Evolutionary conservation across 805 yeast species (phyloP), one percentile per base, ranked within the genome.

Genomic region (Candida ortonii): DNA sequence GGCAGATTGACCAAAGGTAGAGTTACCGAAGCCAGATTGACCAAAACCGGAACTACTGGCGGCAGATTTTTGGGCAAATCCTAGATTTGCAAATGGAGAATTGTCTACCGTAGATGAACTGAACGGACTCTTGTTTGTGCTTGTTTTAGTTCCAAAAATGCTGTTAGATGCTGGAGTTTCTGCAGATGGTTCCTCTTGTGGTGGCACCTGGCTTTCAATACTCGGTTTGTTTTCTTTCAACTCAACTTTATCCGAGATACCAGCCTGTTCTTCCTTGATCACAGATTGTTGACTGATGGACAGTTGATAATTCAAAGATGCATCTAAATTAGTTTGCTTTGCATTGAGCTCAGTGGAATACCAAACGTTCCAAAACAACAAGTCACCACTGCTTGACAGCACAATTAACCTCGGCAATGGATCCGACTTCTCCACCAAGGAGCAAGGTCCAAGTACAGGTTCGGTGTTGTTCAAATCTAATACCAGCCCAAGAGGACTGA

Each of bases 371-470:
- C 90, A 84, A 4, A 73, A 67, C 25, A 76, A 57, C 16, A 86
- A 52, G 21, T 59, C 65, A 23, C 94, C 94, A 38, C 72, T 71
- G 45, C 80, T 72, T 28, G 80, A 79, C 38, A 85, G 56, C 7
- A 74, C 62, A 64, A 80, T 74, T 11, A 84, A 38, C 18, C 83
- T 64, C 0, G 96, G 96, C 38, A 84, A 62, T 24, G 85, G 78
- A 1, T 53, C 65, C 7, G 76, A 74, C 24, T 65, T 65, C 1
- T 81, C 85, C 2, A 81, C 65, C 8, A 78, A 78, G 6, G 65
- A 57, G 41, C 78, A 72, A 0, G 90, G 87, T 10, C 72, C 70
- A 2, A 53, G 34, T 2, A 80, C 73, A 1, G 48, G 47, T 1
- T 64, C 67, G 0, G 57, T 55, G 3, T 75, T 62, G 8, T 70